phyloP scores from a whole-genome alignment of 1,139 yeast genomes.

The Hansenula lynferdii region DNA sequence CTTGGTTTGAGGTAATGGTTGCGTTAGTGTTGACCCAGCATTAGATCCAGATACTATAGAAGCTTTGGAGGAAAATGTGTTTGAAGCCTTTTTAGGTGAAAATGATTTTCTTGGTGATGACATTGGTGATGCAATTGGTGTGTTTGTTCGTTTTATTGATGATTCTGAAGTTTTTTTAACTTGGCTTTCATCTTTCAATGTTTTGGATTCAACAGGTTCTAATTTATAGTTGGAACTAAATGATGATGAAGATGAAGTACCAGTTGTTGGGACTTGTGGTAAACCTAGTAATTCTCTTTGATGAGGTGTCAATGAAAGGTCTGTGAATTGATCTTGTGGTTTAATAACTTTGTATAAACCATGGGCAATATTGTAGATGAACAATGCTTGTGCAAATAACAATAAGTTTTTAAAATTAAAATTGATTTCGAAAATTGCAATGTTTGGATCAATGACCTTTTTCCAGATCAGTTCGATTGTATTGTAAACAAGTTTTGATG shows the following conservation, averaged over 20 bases:
- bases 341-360: constrained; percentile 32
- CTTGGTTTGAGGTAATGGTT: no score
- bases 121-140: constrained; percentile 25
- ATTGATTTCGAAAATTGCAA: constrained; percentile 5
- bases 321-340: constrained; percentile 33
- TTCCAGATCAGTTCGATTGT: constrained; percentile 19
- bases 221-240: no score
- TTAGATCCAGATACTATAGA: no score
- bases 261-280: constrained; percentile 22
- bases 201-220: no score
- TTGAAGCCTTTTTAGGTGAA: constrained; percentile 5
- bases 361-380: constrained; percentile 30
- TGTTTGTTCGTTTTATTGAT: constrained; percentile 7
- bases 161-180: no score
- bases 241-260: no score
- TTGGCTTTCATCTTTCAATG: no score
- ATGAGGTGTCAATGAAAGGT: constrained; percentile 34
- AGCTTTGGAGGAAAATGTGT: not conserved
- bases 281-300: constrained; percentile 40
- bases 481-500: constrained; percentile 25
- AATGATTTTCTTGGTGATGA: constrained; percentile 17
- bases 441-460: constrained; percentile 9
- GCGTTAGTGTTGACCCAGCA: no score
- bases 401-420: constrained; percentile 9
- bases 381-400: constrained; percentile 25